Evolutionary conservation across 2,329 filamentous ascomycete genomes (phyloP), one percentile per base, ranked within the genome.

Genomic region (Diplodia corticola): DNA sequence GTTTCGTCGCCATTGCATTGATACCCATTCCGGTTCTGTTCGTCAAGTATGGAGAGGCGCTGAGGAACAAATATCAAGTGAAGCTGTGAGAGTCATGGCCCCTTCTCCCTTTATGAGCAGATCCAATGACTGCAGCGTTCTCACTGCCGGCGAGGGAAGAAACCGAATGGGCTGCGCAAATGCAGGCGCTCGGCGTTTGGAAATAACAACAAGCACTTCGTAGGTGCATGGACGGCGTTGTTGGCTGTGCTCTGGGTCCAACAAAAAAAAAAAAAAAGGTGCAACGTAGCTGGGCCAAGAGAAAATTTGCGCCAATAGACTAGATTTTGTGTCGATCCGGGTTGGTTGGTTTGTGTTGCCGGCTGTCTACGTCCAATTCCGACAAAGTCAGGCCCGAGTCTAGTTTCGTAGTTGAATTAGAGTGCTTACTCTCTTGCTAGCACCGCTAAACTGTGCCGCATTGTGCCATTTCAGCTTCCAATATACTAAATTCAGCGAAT

Each of bases 21-120:
- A 65, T 75, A 33, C 77, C 77, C 1, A 75, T 78, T 53, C 77
- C 76, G 3, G 75, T 78, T 30, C 50, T 77, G 35, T 78, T 78
- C 44, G 72, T 76, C 17, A 74, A 70, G 44, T 78, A 75, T 63
- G 76, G 76, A 3, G 74, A 75, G 54, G 64, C 67, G 24, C 72
- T 78, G 15, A 70, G 76, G 30, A 67, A 53, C 22, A 72, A 67
- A 9, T 74, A 69, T 48, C 74, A 70, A 1, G 72, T 77, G 4
- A 76, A 72, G 57, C 50, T 76, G 4, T 76, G 28, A 63, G 49
- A 22, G 30, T 15, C 22, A 28, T 10, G 15, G 13, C 9, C 17
- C 26, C 6, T 35, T 35, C 33, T 33, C 9, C 30, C 12, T 35
- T n/a, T 10, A 44, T 20, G 7, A 44, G 17, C 40, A 20, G 6